These are phyloP conservation scores for Fusarium pininemorale DNA, from an alignment of 2,329 filamentous ascomycete genomes.

Conservation along the genomic window DNA sequence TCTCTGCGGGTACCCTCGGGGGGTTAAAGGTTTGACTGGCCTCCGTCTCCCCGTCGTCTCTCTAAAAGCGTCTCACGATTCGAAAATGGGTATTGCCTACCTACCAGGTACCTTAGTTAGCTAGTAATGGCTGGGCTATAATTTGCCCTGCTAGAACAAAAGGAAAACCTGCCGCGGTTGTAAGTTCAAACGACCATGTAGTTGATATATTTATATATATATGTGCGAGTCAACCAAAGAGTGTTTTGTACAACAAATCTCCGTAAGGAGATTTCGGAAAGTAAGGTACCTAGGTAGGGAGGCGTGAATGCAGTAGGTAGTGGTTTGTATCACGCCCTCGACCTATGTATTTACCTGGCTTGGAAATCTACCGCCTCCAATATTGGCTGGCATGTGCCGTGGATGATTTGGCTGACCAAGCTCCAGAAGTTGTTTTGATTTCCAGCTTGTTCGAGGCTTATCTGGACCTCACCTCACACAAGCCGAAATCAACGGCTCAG, in stretches of 20 bases:
- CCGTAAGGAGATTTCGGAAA: not conserved
- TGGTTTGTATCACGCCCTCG: conserved; percentile 3
- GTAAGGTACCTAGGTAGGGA: too few relatives aligned
- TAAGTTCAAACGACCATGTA: not conserved
- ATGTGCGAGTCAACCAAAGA: not conserved
- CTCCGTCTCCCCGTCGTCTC: conserved; percentile 3
- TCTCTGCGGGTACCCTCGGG: conserved; percentile 25
- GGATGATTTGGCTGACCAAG: conserved; percentile 23
- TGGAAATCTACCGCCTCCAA: conserved; percentile 3
- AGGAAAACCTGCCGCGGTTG: not conserved
- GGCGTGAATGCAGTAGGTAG: conserved; percentile 23
- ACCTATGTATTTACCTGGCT: not conserved
- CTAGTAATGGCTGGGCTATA: not conserved
- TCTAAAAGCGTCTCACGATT: conserved; percentile 11
- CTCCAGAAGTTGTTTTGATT: not conserved
- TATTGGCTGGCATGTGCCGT: conserved; percentile 27
- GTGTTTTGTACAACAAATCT: not conserved
- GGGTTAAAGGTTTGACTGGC: not conserved
- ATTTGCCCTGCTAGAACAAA: not conserved
- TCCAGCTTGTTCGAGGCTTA: not conserved
- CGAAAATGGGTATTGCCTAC: not conserved
- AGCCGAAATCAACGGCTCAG: not conserved
- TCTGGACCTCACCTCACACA: not conserved
- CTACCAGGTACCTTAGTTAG: not conserved
- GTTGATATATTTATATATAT: not conserved